Percentiles rank a stretch among this genome's conserved stretches.
phyloP scores from a whole-genome alignment of 257 asterid genomes.

The Echium plantagineum region DNA sequence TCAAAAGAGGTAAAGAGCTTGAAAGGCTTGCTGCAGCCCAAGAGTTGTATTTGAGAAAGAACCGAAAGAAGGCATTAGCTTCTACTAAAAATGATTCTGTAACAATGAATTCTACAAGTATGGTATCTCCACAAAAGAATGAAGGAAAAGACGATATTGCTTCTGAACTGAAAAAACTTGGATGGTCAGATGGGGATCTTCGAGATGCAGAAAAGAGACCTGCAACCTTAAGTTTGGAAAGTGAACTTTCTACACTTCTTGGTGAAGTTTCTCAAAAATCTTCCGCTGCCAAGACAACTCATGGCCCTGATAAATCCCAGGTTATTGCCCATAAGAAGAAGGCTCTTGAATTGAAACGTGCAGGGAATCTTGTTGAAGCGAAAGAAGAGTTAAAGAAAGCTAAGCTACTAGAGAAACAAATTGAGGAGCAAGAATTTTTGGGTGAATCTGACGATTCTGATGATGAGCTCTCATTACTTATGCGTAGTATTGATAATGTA shows the following conservation, averaged over 20 bases:
- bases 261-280: slow-evolving; percentile 54
- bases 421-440: slow-evolving; percentile 86
- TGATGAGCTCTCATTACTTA: slow-evolving; percentile 65
- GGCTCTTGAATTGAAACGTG: slow-evolving; percentile 86
- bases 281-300: slow-evolving; percentile 28
- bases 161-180: slow-evolving; percentile 75
- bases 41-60: slow-evolving; percentile 65
- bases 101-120: slow-evolving; percentile 25
- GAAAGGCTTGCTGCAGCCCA: slow-evolving; percentile 88
- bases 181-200: slow-evolving; percentile 93
- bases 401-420: slow-evolving; percentile 76
- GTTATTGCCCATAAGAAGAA: slow-evolving; percentile 68
- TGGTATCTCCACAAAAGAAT: slow-evolving; percentile 26
- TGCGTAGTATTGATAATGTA: slow-evolving; percentile 48
- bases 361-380: slow-evolving; percentile 78
- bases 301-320: slow-evolving; percentile 47
- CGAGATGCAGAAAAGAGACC: slow-evolving; percentile 47
- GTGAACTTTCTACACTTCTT: slow-evolving; percentile 71
- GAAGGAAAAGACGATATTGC: slow-evolving; percentile 65
- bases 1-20: slow-evolving; percentile 86
- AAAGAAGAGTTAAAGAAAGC: slow-evolving; percentile 92
- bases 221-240: slow-evolving; percentile 48
- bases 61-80: slow-evolving; percentile 53
- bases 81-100: slow-evolving; percentile 25
- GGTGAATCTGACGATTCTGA: slow-evolving; percentile 77